These are phyloP conservation scores for Coemansia nantahalensis DNA, from an alignment of 192 early-diverging fungal species.

Conservation along the genomic window DNA sequence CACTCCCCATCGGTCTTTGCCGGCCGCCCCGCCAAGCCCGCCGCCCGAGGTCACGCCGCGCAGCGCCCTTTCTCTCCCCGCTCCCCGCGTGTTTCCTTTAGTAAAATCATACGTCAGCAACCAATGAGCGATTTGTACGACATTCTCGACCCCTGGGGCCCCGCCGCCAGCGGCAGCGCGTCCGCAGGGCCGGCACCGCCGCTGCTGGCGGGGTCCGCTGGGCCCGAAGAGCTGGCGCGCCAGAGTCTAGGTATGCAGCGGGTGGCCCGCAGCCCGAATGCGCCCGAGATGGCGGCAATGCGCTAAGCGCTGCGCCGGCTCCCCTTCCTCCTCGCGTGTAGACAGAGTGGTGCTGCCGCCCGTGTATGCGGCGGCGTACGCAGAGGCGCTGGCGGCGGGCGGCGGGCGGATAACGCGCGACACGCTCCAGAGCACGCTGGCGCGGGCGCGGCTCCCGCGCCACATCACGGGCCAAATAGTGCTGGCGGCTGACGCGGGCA, in stretches of 20 bases:
- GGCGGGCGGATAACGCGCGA: conserved; percentile 45
- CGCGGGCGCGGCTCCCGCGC: conserved; percentile 35
- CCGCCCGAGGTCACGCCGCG: too few relatives aligned
- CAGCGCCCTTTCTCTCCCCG: too few relatives aligned
- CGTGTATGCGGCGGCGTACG: conserved; percentile 40
- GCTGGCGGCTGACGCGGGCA: conserved; percentile 35
- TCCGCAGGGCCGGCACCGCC: neutral
- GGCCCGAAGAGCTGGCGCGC: conserved; percentile 17
- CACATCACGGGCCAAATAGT: conserved; percentile 37
- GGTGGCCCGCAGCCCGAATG: neutral
- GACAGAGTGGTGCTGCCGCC: conserved; percentile 47
- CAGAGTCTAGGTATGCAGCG: conserved; percentile 37
- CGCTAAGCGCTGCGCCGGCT: neutral
- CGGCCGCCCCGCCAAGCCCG: too few relatives aligned
- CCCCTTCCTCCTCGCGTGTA: conserved; percentile 18
- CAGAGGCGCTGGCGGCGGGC: conserved; percentile 35
- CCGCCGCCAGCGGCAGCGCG: conserved; percentile 10
- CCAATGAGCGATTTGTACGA: conserved; percentile 56
- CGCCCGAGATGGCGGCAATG: neutral
- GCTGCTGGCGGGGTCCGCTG: conserved; percentile 2
- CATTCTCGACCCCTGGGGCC: conserved; percentile 53
- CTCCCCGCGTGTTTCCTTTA: too few relatives aligned
- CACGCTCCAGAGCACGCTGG: conserved; percentile 28
- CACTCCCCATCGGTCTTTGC: neutral
- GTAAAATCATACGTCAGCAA: too few relatives aligned